Percentiles rank a stretch among this genome's conserved stretches.
phyloP scores from a whole-genome alignment of 78 protist genomes.

The Neovahlkampfia damariscottae region DNA sequence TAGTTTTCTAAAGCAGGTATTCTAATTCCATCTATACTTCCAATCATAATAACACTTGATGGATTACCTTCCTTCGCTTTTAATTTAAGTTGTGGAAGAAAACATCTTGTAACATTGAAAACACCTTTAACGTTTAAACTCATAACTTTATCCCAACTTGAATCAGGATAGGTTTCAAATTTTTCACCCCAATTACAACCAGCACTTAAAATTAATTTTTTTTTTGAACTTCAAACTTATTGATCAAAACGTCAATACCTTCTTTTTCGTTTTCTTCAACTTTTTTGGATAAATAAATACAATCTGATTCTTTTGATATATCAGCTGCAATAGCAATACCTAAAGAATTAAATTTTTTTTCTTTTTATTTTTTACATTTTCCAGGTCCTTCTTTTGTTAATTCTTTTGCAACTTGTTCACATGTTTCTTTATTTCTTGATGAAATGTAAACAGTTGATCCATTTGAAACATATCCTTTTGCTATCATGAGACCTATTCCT shows the following conservation, averaged over 20 bases:
- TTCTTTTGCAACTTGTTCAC: not conserved
- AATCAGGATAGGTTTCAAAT: constrained; percentile 34
- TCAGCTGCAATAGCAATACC: constrained; percentile 31
- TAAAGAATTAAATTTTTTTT: no score
- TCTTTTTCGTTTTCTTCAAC: constrained; percentile 10
- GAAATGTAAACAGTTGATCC: not conserved
- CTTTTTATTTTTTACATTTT: no score
- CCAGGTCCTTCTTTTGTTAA: constrained; percentile 20
- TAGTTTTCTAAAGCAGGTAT: constrained; percentile 22
- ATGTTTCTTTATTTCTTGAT: not conserved
- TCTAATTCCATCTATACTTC: constrained; percentile 37
- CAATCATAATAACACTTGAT: constrained; percentile 33
- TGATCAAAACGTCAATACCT: constrained; percentile 26
- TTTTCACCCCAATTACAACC: constrained; percentile 45
- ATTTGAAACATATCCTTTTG: not conserved
- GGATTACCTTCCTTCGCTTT: constrained; percentile 15
- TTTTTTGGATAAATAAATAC: constrained; percentile 1
- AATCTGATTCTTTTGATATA: constrained; percentile 5
- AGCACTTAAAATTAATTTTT: no score
- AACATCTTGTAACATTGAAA: constrained; percentile 22
- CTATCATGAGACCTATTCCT: constrained; percentile 4
- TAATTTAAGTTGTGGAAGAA: constrained; percentile 18
- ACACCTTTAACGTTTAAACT: constrained; percentile 40
- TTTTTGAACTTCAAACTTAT: no score
- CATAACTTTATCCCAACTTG: constrained; percentile 48